Evolutionary conservation across 768 basidiomycete species (phyloP).

Genomic region (Mycena olivaceomarginata): DNA sequence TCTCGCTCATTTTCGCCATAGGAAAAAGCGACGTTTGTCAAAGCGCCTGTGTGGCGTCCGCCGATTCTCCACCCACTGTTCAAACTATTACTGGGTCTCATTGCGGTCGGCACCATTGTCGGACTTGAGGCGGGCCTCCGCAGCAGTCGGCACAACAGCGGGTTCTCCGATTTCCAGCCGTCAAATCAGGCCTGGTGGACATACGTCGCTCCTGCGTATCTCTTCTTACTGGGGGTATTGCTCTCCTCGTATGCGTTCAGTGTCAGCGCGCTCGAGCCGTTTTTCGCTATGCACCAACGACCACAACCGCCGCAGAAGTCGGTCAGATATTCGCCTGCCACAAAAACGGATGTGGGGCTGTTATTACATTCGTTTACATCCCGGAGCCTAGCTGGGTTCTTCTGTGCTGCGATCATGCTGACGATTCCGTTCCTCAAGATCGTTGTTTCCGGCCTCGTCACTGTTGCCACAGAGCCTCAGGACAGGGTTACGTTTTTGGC

Average conservation of each 20-base stretch:
- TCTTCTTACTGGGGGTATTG: constrained; percentile 25
- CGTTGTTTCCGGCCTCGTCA: constrained; percentile 28
- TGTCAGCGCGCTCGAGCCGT: constrained; percentile 28
- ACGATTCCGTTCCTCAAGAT: constrained; percentile 35
- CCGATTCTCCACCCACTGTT: constrained; percentile 5
- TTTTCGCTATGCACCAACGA: constrained; percentile 6
- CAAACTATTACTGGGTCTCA: neutral
- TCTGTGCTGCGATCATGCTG: constrained; percentile 23
- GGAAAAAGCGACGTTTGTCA: neutral
- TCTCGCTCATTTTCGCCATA: neutral
- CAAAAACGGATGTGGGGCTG: neutral
- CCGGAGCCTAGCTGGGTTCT: constrained; percentile 21
- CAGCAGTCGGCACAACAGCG: neutral
- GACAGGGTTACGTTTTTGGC: neutral
- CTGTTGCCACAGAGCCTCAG: neutral
- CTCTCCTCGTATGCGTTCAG: constrained; percentile 29
- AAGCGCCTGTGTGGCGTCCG: constrained; percentile 12
- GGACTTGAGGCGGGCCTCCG: constrained; percentile 9
- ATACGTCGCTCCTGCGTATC: constrained; percentile 27
- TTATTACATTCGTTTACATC: constrained; percentile 11
- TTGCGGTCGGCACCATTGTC: constrained; percentile 8
- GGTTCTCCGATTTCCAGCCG: constrained; percentile 8
- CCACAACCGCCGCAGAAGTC: constrained; percentile 26
- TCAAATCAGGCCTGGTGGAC: constrained; percentile 4
- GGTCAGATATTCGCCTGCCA: constrained; percentile 16